Evolutionary conservation across 441 rosid species (phyloP).

Genomic region (Rhodomyrtus psidioides): DNA sequence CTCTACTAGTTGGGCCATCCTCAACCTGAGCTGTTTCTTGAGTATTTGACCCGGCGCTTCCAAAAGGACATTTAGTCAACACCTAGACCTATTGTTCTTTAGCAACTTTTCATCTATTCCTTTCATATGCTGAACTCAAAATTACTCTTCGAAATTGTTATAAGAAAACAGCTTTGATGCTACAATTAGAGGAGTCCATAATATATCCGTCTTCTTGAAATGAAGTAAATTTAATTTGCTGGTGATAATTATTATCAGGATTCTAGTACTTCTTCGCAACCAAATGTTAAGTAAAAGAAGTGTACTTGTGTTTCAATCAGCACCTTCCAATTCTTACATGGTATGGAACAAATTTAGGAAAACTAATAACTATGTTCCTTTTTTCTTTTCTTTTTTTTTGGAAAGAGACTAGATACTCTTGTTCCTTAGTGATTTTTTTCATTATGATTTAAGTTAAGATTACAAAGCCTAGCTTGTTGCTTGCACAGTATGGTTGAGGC

Average conservation of each 20-base stretch:
- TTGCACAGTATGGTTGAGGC: conserved; percentile 3
- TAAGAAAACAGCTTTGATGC: neutral
- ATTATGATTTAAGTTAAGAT: neutral
- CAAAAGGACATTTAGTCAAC: neutral
- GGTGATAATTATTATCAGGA: neutral
- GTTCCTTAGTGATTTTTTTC: neutral
- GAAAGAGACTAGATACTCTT: neutral
- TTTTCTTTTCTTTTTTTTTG: neutral
- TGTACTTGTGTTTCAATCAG: neutral
- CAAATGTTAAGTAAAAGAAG: neutral
- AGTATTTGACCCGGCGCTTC: neutral
- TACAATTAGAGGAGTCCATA: neutral
- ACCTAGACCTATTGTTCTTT: neutral
- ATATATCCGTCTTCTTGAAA: neutral
- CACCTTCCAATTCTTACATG: too few relatives aligned
- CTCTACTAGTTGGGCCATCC: neutral
- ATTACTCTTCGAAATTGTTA: neutral
- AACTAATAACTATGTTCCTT: too few relatives aligned
- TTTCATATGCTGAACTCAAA: neutral
- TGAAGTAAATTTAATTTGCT: neutral
- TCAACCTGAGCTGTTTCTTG: neutral
- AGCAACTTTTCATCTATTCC: neutral
- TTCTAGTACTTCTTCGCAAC: neutral
- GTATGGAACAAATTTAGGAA: too few relatives aligned
- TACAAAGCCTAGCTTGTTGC: neutral